Conservation (phyloP, 306 rosid genomes). For the Quercus cerris region DNA sequence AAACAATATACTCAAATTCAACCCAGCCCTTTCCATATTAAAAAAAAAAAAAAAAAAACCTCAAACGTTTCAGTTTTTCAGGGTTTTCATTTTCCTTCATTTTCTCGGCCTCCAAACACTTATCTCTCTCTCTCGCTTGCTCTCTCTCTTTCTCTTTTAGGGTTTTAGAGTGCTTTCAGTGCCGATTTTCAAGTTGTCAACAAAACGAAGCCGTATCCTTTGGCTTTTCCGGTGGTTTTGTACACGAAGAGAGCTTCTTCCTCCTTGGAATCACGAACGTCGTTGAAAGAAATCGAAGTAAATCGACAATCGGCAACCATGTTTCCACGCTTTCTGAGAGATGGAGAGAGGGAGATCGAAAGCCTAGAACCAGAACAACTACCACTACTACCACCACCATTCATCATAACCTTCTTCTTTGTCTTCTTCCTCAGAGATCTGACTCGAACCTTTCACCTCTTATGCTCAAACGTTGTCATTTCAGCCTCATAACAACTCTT, state of each 20-base stretch:
- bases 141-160: too few species aligned
- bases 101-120: too few species aligned
- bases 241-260: slow-evolving; percentile 52
- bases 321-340: slow-evolving; percentile 60
- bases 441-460: slow-evolving; percentile 56
- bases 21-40: too few species aligned
- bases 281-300: slow-evolving; percentile 59
- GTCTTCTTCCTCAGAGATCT: slow-evolving; percentile 78
- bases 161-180: too few species aligned
- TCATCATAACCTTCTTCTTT: slow-evolving; percentile 44
- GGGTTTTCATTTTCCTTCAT: too few species aligned
- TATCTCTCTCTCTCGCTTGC: too few species aligned
- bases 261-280: slow-evolving; percentile 84
- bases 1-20: too few species aligned
- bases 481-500: slow-evolving; percentile 50
- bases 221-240: too few species aligned
- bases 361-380: slow-evolving; percentile 46
- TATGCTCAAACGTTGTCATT: slow-evolving; percentile 62
- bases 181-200: too few species aligned
- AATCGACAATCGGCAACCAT: slow-evolving; percentile 65
- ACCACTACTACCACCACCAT: slow-evolving; percentile 11
- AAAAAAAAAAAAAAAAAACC: too few species aligned
- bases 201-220: too few species aligned
- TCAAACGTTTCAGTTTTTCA: too few species aligned
- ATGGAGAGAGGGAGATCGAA: slow-evolving; percentile 42